Evolutionary conservation across 352 stramenopile genomes (phyloP), one percentile per base, ranked within the genome.

Genomic region (Phytophthora nicotianae): DNA sequence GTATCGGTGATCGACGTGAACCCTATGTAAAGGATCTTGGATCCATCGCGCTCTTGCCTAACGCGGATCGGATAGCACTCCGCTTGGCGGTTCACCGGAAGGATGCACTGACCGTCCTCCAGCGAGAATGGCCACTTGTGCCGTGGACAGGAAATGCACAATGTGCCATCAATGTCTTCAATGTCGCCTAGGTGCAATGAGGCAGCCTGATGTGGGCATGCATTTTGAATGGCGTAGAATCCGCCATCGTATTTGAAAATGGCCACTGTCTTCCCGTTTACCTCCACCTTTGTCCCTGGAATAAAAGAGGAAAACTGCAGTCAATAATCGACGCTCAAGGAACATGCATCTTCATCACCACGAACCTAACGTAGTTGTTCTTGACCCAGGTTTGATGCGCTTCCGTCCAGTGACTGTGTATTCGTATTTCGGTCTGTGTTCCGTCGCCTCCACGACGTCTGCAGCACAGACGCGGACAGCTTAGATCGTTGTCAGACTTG

Each of bases 121-220:
- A 95, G 68, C 14, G 86, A 90, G 56, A 93, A 95, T 0, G 85
- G 85, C 83, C 83, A 95, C 48, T 86, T 86, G 60, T 95, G 87
- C 14, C 79, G 83, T 23, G 87, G 87, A 32, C 87, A 95, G 29
- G 85, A 81, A 29, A 96, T 64, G 47, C 85, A 96, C 0, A 84
- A 50, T 23, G 57, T 74, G 38, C 82, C 85, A 61, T 90, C 81
- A 21, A 91, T 83, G 27, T 94, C 85, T 76, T 96, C 87, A 23
- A 96, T 96, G 58, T 96, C 87, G 7, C 87, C 87, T n/a, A 93
- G 52, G 48, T 93, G 80, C 8, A 96, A 70, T n/a, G 85, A 77
- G 16, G 82, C 87, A 14, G 81, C 84, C 54, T 92, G 83, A 47
- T 96, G 87, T 10, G 87, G 87, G 51, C 87, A 96, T 5, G 74